A percentile compares a stretch with the other conserved stretches of the same genome.
phyloP scores from a whole-genome alignment of 2,329 filamentous ascomycete species.

The Chrysoporthe puriensis region DNA sequence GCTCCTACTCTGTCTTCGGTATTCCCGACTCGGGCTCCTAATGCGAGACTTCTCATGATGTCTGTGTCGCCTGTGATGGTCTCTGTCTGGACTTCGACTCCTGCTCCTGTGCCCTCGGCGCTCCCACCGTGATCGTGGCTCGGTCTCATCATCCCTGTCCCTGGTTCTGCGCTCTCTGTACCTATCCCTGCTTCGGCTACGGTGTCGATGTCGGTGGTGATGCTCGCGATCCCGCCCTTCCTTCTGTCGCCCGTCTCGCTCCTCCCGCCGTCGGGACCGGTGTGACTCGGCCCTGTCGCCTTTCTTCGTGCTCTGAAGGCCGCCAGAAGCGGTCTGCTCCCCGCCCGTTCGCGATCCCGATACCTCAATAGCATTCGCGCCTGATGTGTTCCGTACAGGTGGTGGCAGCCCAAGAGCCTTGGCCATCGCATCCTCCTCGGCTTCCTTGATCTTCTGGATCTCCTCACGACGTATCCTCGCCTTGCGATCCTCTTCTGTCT shows the following conservation, averaged over 20 bases:
- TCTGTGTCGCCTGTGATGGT: constrained; percentile 36
- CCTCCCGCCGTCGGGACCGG: constrained; percentile 30
- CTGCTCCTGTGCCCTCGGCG: constrained; percentile 43
- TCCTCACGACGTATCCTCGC: constrained; percentile 74
- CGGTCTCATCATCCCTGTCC: constrained; percentile 38
- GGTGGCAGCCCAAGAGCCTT: constrained; percentile 79
- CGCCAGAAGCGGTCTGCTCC: constrained; percentile 37
- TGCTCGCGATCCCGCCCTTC: neutral
- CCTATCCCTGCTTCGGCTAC: constrained; percentile 35
- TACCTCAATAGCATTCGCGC: constrained; percentile 71
- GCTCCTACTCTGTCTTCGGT: constrained; percentile 23
- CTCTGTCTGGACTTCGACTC: constrained; percentile 41
- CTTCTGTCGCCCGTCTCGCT: constrained; percentile 40
- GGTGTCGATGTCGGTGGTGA: constrained; percentile 33
- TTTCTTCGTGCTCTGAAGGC: constrained; percentile 32
- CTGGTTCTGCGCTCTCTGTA: constrained; percentile 35
- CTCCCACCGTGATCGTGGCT: constrained; percentile 35
- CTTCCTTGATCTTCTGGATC: constrained; percentile 81
- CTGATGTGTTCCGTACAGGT: constrained; percentile 60
- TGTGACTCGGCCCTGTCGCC: constrained; percentile 32
- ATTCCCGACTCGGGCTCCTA: constrained; percentile 40
- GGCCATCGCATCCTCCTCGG: constrained; percentile 89
- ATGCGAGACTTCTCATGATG: constrained; percentile 34
- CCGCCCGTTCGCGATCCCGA: constrained; percentile 45
- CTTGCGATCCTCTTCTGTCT: constrained; percentile 61